Evolutionary conservation across 148 eudicot genomes (phyloP), one percentile per base, ranked within the genome.

Genomic region (Dianthus caryophyllus): DNA sequence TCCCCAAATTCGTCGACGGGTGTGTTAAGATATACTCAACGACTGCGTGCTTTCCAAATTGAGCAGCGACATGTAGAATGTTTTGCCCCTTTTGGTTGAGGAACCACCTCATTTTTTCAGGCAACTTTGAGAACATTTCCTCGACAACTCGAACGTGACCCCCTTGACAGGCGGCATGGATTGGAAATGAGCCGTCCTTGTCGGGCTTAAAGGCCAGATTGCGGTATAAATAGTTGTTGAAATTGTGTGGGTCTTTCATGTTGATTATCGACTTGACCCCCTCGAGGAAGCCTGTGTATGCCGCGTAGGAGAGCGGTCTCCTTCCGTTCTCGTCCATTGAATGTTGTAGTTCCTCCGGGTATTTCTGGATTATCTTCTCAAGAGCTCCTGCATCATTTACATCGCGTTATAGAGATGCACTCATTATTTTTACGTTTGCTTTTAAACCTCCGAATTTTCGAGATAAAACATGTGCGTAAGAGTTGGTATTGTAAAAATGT

Each of bases 31-130:
- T 26, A 33, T 67, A 54, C 39, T 36, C 38, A 6, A 77, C 76
- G 20, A 77, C 57, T 31, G 55, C 38, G 2, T 25, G 47, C 44
- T 38, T 63, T 1, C 80, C 80, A 16, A 25, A 24, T 25, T 39
- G 66, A 8, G 80, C 76, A 1, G 76, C 80, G 12, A 68, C 80
- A 72, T 77, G 80, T 13, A 77, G 73, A 29, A 77, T 77, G 70
- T 24, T 72, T 17, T 71, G 69, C 4, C 73, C 76, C 31, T 72
- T 63, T 21, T 25, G 21, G 46, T 47, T 72, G 5, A 61, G 65
- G 27, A 67, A 6, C 31, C 52, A 47, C 60, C 17, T 56, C 18
- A 44, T 52, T 6, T 22, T 41, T 0, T 25, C 9, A 21, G 33
- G 61, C 16, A 58, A 43, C 5, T 6, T 24, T 2, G 7, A 25